Percentiles rank a stretch among this genome's conserved stretches.
Evolutionary conservation across 441 rosid genomes (phyloP).

Genomic region (Hura crepitans): DNA sequence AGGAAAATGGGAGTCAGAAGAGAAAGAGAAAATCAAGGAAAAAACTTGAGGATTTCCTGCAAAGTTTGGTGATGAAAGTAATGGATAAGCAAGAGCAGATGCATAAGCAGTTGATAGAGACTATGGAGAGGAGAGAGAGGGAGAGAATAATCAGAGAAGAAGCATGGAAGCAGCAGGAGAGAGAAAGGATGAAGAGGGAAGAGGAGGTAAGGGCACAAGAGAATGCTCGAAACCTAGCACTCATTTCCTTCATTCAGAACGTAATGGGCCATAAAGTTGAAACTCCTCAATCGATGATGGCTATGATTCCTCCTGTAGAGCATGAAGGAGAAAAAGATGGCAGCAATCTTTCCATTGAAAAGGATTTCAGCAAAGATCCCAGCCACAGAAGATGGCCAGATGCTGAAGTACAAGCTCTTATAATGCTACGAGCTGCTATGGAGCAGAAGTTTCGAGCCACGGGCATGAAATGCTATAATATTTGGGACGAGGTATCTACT

Average conservation of each 20-base stretch:
- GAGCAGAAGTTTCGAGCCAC: constrained; percentile 37
- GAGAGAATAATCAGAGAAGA: constrained; percentile 64
- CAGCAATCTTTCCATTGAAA: constrained; percentile 23
- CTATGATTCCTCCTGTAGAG: constrained; percentile 2
- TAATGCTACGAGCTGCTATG: constrained; percentile 44
- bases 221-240: constrained; percentile 45
- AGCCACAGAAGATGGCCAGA: constrained; percentile 61
- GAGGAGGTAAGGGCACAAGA: constrained; percentile 56
- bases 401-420: constrained; percentile 70
- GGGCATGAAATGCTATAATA: constrained; percentile 32
- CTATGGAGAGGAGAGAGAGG: constrained; percentile 58
- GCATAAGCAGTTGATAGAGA: constrained; percentile 60
- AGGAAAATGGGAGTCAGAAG: constrained; percentile 34
- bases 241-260: constrained; percentile 57
- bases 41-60: constrained; percentile 46
- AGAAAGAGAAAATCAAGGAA: constrained; percentile 49
- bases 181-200: constrained; percentile 52
- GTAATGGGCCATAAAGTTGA: constrained; percentile 41
- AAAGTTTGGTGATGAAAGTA: constrained; percentile 46
- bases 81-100: constrained; percentile 77
- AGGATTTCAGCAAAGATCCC: constrained; percentile 22
- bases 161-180: constrained; percentile 69
- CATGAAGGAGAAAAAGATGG: constrained; percentile 26
- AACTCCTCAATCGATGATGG: constrained; percentile 27
- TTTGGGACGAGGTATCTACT: constrained; percentile 72